Conservation (phyloP, 495 filamentous ascomycete species). For the Pyrenula aspistea region DNA sequence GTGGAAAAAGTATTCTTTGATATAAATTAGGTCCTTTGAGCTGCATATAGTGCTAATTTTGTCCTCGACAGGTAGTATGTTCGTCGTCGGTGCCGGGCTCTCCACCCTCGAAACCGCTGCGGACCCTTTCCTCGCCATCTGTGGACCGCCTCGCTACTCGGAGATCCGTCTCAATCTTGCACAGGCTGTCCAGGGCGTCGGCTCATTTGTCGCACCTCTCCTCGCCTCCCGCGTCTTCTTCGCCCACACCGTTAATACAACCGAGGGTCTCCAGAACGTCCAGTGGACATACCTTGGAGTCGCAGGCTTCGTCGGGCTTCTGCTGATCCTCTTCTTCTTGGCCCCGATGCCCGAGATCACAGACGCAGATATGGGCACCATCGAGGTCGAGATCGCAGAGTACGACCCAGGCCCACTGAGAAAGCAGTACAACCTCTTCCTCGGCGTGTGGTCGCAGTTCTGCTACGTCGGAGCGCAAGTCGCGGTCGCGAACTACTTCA, state of each 20-base stretch:
- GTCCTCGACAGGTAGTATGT: too few species aligned
- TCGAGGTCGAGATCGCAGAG: slow-evolving; percentile 25
- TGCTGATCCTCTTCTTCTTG: slow-evolving; percentile 54
- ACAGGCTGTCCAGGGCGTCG: slow-evolving; percentile 58
- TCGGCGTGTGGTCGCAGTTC: slow-evolving; percentile 54
- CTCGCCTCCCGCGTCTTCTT: slow-evolving; percentile 61
- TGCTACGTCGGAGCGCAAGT: slow-evolving; percentile 62
- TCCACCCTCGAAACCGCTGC: slow-evolving; percentile 63
- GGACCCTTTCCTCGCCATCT: slow-evolving; percentile 57
- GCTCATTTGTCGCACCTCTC: slow-evolving; percentile 46
- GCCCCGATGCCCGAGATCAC: slow-evolving; percentile 59
- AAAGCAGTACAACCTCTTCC: slow-evolving; percentile 57
- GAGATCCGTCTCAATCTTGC: slow-evolving; percentile 60
- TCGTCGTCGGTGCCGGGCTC: slow-evolving; percentile 59
- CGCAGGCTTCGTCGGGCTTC: slow-evolving; percentile 52
- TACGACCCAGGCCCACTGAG: slow-evolving; percentile 38
- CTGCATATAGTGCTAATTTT: too few species aligned
- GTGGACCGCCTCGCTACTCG: slow-evolving; percentile 55
- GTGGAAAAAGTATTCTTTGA: too few species aligned
- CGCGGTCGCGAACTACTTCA: slow-evolving; percentile 44
- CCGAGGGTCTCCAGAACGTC: slow-evolving; percentile 39
- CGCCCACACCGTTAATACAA: slow-evolving; percentile 36
- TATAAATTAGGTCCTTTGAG: too few species aligned
- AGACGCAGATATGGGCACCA: slow-evolving; percentile 58
- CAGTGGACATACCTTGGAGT: slow-evolving; percentile 70